Conservation (phyloP, 768 basidiomycete genomes). For the Calocybe cyanea region DNA sequence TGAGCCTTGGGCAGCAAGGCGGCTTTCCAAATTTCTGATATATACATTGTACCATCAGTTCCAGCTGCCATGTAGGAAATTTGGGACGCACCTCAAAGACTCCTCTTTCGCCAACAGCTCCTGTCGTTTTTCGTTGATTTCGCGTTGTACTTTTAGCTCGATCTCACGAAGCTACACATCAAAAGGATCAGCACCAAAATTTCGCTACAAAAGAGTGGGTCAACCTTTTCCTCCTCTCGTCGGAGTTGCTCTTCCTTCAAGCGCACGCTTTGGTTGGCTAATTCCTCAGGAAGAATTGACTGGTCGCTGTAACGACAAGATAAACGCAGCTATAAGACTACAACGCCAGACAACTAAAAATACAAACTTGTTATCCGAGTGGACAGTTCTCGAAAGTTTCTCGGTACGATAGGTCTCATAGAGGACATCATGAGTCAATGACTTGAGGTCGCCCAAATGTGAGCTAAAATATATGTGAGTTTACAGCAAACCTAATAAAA, state of each 20-base stretch:
- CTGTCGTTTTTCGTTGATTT: slow-evolving; percentile 97
- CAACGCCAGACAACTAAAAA: slow-evolving; percentile 5
- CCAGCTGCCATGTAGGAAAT: background rate
- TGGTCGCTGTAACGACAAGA: slow-evolving; percentile 54
- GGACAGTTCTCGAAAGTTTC: slow-evolving; percentile 89
- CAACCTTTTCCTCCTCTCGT: slow-evolving; percentile 91
- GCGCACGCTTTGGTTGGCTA: slow-evolving; percentile 94
- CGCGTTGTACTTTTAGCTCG: slow-evolving; percentile 95
- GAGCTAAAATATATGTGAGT: slow-evolving; percentile 34
- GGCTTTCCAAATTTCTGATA: slow-evolving; percentile 80
- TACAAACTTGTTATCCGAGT: slow-evolving; percentile 70
- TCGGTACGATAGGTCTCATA: slow-evolving; percentile 98
- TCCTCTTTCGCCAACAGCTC: slow-evolving; percentile 96
- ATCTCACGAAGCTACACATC: slow-evolving; percentile 81
- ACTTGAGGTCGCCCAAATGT: slow-evolving; percentile 92
- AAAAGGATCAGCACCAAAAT: slow-evolving; percentile 1
- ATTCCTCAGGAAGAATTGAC: slow-evolving; percentile 92
- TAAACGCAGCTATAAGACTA: slow-evolving; percentile 16
- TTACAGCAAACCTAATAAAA: background rate
- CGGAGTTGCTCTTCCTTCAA: slow-evolving; percentile 99
- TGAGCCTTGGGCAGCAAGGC: slow-evolving; percentile 85
- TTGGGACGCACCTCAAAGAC: slow-evolving; percentile 67
- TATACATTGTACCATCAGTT: background rate
- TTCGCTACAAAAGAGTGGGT: too few relatives aligned
- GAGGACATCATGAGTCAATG: slow-evolving; percentile 87